Percentiles rank a stretch among this genome's conserved stretches.
These are phyloP conservation scores for Fusarium citri DNA, from an alignment of 2,329 filamentous ascomycete genomes.

Conservation along the genomic window DNA sequence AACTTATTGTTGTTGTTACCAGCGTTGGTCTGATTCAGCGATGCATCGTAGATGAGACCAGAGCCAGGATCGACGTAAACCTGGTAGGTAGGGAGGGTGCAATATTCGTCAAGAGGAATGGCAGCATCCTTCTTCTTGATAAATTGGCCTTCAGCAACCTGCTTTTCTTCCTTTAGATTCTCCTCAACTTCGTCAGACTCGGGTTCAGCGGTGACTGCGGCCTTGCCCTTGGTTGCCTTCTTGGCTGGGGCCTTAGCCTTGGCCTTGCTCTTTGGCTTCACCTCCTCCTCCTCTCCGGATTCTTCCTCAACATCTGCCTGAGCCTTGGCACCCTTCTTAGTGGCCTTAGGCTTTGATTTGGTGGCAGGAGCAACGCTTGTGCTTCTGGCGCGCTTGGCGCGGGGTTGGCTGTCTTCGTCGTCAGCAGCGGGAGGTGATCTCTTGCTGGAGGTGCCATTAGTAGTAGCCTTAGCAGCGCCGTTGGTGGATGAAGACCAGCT, in stretches of 20 bases:
- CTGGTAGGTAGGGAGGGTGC: slow-evolving; percentile 51
- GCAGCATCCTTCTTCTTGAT: slow-evolving; percentile 58
- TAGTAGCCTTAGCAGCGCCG: slow-evolving; percentile 32
- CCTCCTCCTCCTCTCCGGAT: slow-evolving; percentile 49
- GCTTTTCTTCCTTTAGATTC: slow-evolving; percentile 49
- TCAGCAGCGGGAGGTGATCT: slow-evolving; percentile 39
- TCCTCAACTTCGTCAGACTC: slow-evolving; percentile 37
- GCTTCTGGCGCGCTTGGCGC: slow-evolving; percentile 8
- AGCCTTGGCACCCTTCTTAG: slow-evolving; percentile 41
- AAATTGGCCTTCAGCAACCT: slow-evolving; percentile 58
- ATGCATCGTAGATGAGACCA: slow-evolving; percentile 80
- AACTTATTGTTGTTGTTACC: slow-evolving; percentile 84
- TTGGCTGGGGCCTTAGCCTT: slow-evolving; percentile 15
- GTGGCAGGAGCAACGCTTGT: neutral
- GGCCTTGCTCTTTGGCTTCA: slow-evolving; percentile 37
- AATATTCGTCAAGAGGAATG: slow-evolving; percentile 64
- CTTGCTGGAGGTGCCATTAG: slow-evolving; percentile 44
- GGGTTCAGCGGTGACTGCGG: slow-evolving; percentile 39
- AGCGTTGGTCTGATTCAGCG: slow-evolving; percentile 81
- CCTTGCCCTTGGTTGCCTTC: slow-evolving; percentile 43
- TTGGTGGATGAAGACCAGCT: slow-evolving; percentile 46
- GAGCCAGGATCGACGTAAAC: slow-evolving; percentile 74
- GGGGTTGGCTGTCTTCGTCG: slow-evolving; percentile 44
- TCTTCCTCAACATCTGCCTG: slow-evolving; percentile 27
- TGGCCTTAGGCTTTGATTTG: slow-evolving; percentile 1